Base-by-base conservation (phyloP, 768 basidiomycete genomes). In the Hemileccinum impolitum region DNA sequence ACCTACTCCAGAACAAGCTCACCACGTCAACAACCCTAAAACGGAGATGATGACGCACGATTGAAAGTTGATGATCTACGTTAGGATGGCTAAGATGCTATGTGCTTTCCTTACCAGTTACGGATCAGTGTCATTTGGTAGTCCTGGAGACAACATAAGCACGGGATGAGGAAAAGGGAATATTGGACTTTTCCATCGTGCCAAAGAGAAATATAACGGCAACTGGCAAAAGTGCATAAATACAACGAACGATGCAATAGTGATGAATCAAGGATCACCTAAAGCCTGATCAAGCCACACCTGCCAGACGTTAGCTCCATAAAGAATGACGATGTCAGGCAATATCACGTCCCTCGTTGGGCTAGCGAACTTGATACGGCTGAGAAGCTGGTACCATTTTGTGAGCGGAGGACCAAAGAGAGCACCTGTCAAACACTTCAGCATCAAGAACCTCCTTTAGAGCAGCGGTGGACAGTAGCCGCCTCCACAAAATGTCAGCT, bases 361-460 rank as follows among this genome's bases (percentile, higher is more conserved):
- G 48, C 68, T 79, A 2, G 79, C 54, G 62, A 92, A 87, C 54
- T 82, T 80, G 54, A 93, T 74, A 7, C 82, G 69, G 58, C 87
- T 82, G 47, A 94, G 75, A 51, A 84, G 69, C 45, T 78, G 72
- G 58, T 87, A 90, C 91, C 92, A 94, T 51, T 81, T 85, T 2
- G 90, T 89, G 63, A 94, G 74, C 13, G 78, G 73, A 4, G 93
- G 90, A 3, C 88, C 91, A 67, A 94, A 92, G 46, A 94, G 67
- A 6, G 70, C 77, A 32, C 86, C 87, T 78, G 49, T 40, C 3
- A 2, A 41, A 2, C 32, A 41, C 39, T 21, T 48, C 36, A 45
- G 36, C 15, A 28, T 47, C 44, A 28, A 38, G 37, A 5, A 11
- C 6, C 12, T n/a, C n/a, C n/a, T 6, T 23, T 35, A 14, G 10